phyloP scores from a whole-genome alignment of 2,329 filamentous ascomycete genomes.

The Raffaelea deltoideospora region DNA sequence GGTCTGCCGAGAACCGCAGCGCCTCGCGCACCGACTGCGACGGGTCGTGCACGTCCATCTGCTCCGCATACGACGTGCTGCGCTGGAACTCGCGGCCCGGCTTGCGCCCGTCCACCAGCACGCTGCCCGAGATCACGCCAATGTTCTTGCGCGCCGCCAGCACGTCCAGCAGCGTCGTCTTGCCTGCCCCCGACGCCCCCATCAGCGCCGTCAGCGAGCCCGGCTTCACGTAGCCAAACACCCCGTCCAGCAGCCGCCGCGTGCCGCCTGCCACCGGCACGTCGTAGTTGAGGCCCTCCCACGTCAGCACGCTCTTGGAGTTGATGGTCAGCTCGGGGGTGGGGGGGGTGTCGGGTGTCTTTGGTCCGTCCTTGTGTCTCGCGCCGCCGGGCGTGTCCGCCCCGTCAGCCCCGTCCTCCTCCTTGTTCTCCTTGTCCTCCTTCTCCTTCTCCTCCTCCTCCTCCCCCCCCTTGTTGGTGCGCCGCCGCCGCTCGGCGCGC shows the following conservation, averaged over 20 bases:
- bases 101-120: constrained; percentile 40
- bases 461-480: too few relatives aligned
- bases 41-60: constrained; percentile 46
- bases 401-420: too few relatives aligned
- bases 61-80: constrained; percentile 46
- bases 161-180: constrained; percentile 73
- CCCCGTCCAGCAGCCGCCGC: constrained; percentile 37
- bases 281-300: constrained; percentile 72
- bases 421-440: too few relatives aligned
- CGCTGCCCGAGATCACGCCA: constrained; percentile 38
- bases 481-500: constrained; percentile 36
- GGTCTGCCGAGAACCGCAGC: constrained; percentile 45
- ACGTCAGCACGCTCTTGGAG: constrained; percentile 60
- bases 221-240: constrained; percentile 58
- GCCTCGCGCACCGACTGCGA: constrained; percentile 49
- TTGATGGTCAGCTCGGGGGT: constrained; percentile 37
- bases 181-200: constrained; percentile 74
- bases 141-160: constrained; percentile 48
- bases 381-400: too few relatives aligned
- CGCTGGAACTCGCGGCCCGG: constrained; percentile 44
- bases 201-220: constrained; percentile 64
- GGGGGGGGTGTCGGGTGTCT: too few relatives aligned
- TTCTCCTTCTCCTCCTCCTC: too few relatives aligned
- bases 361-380: too few relatives aligned
- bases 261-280: constrained; percentile 44